phyloP scores from a whole-genome alignment of 805 yeast genomes.

The Candida ascalaphidarum region DNA sequence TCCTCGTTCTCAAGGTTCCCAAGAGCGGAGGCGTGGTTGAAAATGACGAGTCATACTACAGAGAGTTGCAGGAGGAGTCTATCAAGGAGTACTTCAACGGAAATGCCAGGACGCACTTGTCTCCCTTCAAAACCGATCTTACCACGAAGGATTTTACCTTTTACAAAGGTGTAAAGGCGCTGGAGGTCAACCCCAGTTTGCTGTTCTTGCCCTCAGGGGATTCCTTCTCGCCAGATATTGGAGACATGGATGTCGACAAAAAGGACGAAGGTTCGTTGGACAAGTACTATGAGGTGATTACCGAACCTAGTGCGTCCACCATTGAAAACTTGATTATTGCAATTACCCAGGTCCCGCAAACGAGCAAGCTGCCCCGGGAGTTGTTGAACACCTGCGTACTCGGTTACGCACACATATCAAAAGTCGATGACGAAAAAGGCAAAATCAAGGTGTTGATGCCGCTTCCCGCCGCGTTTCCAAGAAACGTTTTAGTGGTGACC shows the following conservation, averaged over 20 bases:
- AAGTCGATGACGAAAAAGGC: slow-evolving; percentile 67
- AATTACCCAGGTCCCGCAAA: slow-evolving; percentile 29
- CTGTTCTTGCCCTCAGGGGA: slow-evolving; percentile 37
- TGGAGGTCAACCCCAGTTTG: slow-evolving; percentile 26
- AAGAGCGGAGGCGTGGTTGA: slow-evolving; percentile 74
- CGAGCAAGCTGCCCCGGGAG: slow-evolving; percentile 36
- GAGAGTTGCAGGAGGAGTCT: slow-evolving; percentile 66
- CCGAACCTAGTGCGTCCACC: slow-evolving; percentile 41
- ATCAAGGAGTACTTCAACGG: slow-evolving; percentile 92
- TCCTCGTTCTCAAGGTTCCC: slow-evolving; percentile 53
- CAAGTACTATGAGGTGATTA: slow-evolving; percentile 22
- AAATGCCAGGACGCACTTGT: slow-evolving; percentile 48
- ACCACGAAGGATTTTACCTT: slow-evolving; percentile 54
- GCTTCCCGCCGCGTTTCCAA: slow-evolving; percentile 79
- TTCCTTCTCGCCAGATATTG: slow-evolving; percentile 26
- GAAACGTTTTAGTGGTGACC: slow-evolving; percentile 59
- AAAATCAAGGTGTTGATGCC: slow-evolving; percentile 73
- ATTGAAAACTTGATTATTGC: slow-evolving; percentile 77
- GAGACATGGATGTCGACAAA: slow-evolving; percentile 4
- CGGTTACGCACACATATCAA: slow-evolving; percentile 70
- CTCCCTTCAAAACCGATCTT: slow-evolving; percentile 80
- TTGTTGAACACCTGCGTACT: slow-evolving; percentile 52
- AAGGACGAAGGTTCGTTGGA: slow-evolving; percentile 14
- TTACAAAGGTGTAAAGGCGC: slow-evolving; percentile 46
- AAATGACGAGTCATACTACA: slow-evolving; percentile 55